phyloP scores from a whole-genome alignment of 1,284 basidiomycete species.

The Microbotryomycetes sp. region DNA sequence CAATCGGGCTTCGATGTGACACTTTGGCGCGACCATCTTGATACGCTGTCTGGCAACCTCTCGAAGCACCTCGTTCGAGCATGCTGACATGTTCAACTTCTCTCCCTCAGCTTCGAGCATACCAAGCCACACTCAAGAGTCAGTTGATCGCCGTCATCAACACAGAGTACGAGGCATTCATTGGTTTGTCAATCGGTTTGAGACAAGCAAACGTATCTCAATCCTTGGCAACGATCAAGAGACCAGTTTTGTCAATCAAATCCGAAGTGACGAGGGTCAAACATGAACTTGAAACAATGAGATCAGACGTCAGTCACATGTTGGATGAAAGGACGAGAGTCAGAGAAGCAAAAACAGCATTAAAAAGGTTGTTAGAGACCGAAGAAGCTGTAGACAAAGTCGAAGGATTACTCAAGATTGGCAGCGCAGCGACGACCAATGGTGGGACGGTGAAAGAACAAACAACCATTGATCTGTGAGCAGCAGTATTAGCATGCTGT shows the following conservation, averaged over 20 bases:
- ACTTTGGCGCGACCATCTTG: too few relatives aligned
- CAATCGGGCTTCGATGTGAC: background rate
- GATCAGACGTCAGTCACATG: conserved; percentile 68
- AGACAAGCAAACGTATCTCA: conserved; percentile 26
- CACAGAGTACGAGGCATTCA: conserved; percentile 95
- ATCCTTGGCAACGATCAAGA: conserved; percentile 25
- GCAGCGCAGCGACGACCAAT: background rate
- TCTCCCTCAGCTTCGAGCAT: conserved; percentile 66
- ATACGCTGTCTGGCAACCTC: too few relatives aligned
- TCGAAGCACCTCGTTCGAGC: too few relatives aligned
- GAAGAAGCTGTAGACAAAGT: conserved; percentile 37
- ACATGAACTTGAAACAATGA: conserved; percentile 45
- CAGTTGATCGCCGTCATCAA: conserved; percentile 93
- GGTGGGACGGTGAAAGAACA: background rate
- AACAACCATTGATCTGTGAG: conserved; percentile 7
- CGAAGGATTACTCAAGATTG: conserved; percentile 32
- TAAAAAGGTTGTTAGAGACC: conserved; percentile 33
- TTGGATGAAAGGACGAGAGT: conserved; percentile 64
- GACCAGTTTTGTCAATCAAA: conserved; percentile 48
- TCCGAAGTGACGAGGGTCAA: conserved; percentile 57
- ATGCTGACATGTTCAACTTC: background rate
- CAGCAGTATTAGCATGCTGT: background rate
- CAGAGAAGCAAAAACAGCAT: conserved; percentile 69
- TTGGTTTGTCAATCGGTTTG: conserved; percentile 55
- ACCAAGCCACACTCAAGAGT: conserved; percentile 74